Evolutionary conservation across 2,329 filamentous ascomycete species (phyloP).

Genomic region (Fusarium sp.): DNA sequence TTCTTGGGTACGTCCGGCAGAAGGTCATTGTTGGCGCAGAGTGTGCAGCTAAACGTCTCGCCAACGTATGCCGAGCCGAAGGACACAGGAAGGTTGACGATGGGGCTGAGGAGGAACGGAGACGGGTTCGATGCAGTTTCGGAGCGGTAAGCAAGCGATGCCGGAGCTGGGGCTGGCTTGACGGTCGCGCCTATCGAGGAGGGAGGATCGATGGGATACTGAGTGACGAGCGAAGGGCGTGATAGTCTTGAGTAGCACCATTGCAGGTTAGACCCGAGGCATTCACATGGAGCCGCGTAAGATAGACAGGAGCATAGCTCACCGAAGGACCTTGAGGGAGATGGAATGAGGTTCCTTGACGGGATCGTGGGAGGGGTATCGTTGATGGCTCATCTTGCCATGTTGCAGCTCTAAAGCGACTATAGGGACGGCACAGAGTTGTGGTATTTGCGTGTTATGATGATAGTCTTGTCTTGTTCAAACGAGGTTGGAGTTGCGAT

Average conservation of each 20-base stretch:
- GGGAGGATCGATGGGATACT: constrained; percentile 70
- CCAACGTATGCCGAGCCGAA: constrained; percentile 97
- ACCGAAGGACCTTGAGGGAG: constrained; percentile 82
- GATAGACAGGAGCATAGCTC: constrained; percentile 36
- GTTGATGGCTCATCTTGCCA: constrained; percentile 67
- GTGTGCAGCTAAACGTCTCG: constrained; percentile 92
- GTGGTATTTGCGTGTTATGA: not conserved
- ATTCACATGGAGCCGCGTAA: not conserved
- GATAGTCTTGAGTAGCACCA: constrained; percentile 72
- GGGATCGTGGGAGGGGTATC: constrained; percentile 67
- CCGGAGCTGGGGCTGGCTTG: constrained; percentile 62
- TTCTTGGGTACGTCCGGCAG: constrained; percentile 52
- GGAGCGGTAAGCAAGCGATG: constrained; percentile 78
- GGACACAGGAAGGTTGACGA: constrained; percentile 86
- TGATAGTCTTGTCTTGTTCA: constrained; percentile 2
- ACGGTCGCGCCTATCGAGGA: constrained; percentile 54
- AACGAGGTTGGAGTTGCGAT: constrained; percentile 15
- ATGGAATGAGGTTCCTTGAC: constrained; percentile 82
- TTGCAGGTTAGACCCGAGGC: constrained; percentile 9
- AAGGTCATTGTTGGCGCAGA: constrained; percentile 93
- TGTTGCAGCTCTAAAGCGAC: not conserved
- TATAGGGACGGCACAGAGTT: not conserved
- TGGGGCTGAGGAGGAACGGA: constrained; percentile 70
- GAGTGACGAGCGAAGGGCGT: constrained; percentile 79
- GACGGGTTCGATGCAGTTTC: constrained; percentile 60